Conservation (phyloP, 2,329 filamentous ascomycete species). For the Cytospora chrysosperma region DNA sequence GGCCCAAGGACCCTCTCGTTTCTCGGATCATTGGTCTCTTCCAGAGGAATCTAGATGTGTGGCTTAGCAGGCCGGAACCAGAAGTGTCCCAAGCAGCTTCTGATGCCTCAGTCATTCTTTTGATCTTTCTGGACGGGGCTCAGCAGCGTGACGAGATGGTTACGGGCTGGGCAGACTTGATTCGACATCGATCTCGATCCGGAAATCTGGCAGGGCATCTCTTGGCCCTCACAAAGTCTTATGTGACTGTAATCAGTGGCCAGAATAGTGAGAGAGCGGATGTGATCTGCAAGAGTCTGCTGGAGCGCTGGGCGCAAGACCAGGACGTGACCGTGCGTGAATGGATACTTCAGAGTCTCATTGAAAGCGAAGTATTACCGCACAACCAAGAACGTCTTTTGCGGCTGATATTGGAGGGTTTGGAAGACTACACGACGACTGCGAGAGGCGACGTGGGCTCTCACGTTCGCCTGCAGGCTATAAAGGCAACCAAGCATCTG, state of each 20-base stretch:
- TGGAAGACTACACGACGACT: slow-evolving; percentile 91
- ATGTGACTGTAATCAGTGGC: slow-evolving; percentile 38
- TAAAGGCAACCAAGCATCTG: slow-evolving; percentile 70
- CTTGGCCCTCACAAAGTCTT: slow-evolving; percentile 51
- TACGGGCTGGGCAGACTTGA: slow-evolving; percentile 45
- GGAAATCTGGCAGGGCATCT: slow-evolving; percentile 51
- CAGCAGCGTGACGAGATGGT: slow-evolving; percentile 41
- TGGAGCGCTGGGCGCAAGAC: slow-evolving; percentile 53
- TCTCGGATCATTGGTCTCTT: slow-evolving; percentile 25
- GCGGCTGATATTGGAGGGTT: slow-evolving; percentile 50
- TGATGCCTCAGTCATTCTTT: slow-evolving; percentile 49
- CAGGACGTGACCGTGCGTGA: slow-evolving; percentile 51
- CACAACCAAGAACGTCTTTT: slow-evolving; percentile 43
- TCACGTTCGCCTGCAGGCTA: slow-evolving; percentile 75
- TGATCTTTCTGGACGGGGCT: slow-evolving; percentile 43
- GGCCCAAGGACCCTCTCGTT: neutral
- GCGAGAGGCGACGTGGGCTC: slow-evolving; percentile 89
- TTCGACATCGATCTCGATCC: slow-evolving; percentile 36
- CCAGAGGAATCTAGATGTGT: slow-evolving; percentile 39
- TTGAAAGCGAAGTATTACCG: slow-evolving; percentile 45
- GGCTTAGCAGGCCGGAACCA: slow-evolving; percentile 50
- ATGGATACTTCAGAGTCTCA: slow-evolving; percentile 55
- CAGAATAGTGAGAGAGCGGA: slow-evolving; percentile 20
- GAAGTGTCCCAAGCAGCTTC: slow-evolving; percentile 51
- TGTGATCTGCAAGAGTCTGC: slow-evolving; percentile 45